A percentile compares a stretch with the other conserved stretches of the same genome.
Evolutionary conservation across 805 yeast genomes (phyloP).

Genomic region (Sporopachydermia quercuum): DNA sequence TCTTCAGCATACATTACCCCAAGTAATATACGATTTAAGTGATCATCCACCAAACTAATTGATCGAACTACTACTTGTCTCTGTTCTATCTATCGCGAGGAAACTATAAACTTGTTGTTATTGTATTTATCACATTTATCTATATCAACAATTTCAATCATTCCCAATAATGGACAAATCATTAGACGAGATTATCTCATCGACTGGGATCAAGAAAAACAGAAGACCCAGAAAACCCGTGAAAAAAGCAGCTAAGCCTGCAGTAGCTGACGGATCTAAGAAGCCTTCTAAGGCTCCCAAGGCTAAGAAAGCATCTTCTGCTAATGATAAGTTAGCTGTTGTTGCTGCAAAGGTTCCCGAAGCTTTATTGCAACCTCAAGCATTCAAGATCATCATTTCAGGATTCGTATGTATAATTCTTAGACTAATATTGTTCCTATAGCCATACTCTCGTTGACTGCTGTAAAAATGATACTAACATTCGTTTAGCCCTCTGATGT

Average conservation of each 20-base stretch:
- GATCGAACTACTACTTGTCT: no score
- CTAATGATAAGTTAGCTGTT: neutral
- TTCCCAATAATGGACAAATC: constrained; percentile 59
- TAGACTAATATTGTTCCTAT: no score
- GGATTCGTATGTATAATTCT: neutral
- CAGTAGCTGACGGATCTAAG: no score
- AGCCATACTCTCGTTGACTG: no score
- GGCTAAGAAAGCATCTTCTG: neutral
- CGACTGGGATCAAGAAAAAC: constrained; percentile 15
- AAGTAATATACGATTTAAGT: no score
- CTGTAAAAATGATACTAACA: neutral
- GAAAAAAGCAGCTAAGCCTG: no score
- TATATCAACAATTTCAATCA: neutral
- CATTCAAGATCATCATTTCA: neutral
- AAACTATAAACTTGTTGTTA: no score
- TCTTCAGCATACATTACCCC: no score
- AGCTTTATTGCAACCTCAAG: neutral
- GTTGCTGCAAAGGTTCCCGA: constrained; percentile 1
- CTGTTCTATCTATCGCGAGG: no score
- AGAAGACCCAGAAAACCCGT: constrained; percentile 18
- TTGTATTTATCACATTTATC: no score
- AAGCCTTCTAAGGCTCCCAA: neutral
- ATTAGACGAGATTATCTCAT: constrained; percentile 83
- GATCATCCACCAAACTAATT: no score
- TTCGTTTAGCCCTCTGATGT: neutral